Percentiles rank a stretch among this genome's conserved stretches.
These are phyloP conservation scores for Leucosporidium yakuticum DNA, from an alignment of 768 basidiomycete genomes.

Conservation along the genomic window DNA sequence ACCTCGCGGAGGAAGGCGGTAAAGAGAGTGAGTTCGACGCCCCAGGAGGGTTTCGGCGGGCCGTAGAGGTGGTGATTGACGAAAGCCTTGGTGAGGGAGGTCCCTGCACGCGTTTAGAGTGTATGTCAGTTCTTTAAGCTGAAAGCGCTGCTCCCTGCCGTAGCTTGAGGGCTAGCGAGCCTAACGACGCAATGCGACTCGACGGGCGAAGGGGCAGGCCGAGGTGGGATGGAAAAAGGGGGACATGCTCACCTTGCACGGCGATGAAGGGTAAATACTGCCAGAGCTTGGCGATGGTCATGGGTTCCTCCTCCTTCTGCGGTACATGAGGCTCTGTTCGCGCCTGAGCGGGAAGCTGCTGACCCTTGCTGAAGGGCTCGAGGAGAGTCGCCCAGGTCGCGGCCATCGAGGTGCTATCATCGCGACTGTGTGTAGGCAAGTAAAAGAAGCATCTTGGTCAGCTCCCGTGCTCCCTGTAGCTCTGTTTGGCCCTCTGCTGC, in stretches of 20 bases:
- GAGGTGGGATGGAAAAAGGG: no score
- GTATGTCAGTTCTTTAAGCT: background rate
- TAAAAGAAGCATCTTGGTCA: no score
- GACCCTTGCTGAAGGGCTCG: slow-evolving; percentile 24
- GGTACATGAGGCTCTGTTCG: slow-evolving; percentile 22
- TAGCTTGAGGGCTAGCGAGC: background rate
- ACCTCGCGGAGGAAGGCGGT: slow-evolving; percentile 70
- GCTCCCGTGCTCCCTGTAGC: no score
- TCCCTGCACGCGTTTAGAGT: slow-evolving; percentile 40
- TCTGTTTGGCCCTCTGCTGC: no score
- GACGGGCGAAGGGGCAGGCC: background rate
- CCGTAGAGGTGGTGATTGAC: slow-evolving; percentile 76
- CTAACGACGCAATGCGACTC: background rate
- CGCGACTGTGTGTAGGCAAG: no score
- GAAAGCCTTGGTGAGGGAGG: slow-evolving; percentile 58
- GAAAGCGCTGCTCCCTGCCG: background rate
- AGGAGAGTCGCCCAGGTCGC: slow-evolving; percentile 7
- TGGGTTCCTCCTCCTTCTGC: slow-evolving; percentile 1
- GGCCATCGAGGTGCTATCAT: no score
- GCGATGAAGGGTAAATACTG: slow-evolving; percentile 37
- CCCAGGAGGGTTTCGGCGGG: slow-evolving; percentile 84
- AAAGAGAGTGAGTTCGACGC: slow-evolving; percentile 83
- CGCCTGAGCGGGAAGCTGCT: slow-evolving; percentile 20
- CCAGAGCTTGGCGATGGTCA: slow-evolving; percentile 26
- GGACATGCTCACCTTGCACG: slow-evolving; percentile 27